phyloP scores from a whole-genome alignment of 805 yeast genomes.

The Candida alai region DNA sequence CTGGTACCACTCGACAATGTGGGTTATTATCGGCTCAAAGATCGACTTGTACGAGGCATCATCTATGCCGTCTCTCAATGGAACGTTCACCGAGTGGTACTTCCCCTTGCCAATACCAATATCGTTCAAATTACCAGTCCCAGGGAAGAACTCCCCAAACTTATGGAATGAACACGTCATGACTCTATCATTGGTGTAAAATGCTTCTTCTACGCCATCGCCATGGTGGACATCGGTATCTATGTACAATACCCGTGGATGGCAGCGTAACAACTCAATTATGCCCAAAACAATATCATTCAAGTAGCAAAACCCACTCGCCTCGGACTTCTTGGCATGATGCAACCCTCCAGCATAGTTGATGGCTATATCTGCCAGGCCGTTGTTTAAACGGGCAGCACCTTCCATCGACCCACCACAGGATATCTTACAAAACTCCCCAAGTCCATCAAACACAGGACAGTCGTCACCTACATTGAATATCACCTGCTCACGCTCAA shows the following conservation, averaged over 20 bases:
- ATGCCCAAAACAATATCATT: conserved; percentile 93
- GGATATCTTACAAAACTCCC: conserved; percentile 83
- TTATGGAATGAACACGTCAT: conserved; percentile 97
- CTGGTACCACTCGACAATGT: conserved; percentile 79
- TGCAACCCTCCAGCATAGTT: conserved; percentile 98
- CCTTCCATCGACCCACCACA: conserved; percentile 97
- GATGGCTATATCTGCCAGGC: conserved; percentile 89
- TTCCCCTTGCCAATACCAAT: conserved; percentile 89
- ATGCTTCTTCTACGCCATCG: conserved; percentile 98
- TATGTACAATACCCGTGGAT: conserved; percentile 87
- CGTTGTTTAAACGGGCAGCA: conserved; percentile 81
- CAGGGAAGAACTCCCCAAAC: conserved; percentile 96
- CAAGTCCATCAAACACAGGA: conserved; percentile 93
- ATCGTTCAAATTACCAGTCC: conserved; percentile 91
- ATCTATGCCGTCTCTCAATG: conserved; percentile 93
- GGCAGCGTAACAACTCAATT: conserved; percentile 78
- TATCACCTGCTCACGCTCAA: conserved; percentile 81
- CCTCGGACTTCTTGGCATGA: conserved; percentile 95
- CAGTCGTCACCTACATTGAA: conserved; percentile 97
- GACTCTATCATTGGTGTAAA: conserved; percentile 89
- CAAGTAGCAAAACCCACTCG: conserved; percentile 92
- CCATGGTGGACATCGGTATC: conserved; percentile 98
- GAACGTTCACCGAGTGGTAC: conserved; percentile 85
- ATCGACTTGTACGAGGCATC: conserved; percentile 83
- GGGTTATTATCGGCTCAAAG: conserved; percentile 82